These are phyloP conservation scores for Epicoccum nigrum DNA, from an alignment of 2,329 filamentous ascomycete genomes.

Conservation along the genomic window DNA sequence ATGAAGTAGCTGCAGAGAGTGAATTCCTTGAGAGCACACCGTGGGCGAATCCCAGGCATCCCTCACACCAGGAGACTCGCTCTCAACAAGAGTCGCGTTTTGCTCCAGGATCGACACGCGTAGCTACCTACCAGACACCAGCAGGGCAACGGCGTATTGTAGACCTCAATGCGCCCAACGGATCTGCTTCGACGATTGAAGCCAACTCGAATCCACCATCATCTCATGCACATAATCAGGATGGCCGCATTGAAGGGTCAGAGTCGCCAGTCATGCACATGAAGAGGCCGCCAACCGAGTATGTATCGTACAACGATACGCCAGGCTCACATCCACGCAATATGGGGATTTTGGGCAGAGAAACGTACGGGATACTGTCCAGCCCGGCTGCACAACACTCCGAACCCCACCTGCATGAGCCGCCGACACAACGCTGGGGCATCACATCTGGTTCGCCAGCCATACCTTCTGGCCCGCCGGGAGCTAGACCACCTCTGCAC, in stretches of 20 bases:
- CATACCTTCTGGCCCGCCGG: conserved; percentile 25
- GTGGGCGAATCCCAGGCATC: conserved; percentile 83
- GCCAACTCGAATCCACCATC: conserved; percentile 48
- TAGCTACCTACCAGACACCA: conserved; percentile 45
- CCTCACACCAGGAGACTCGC: conserved; percentile 45
- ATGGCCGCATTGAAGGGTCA: conserved; percentile 39
- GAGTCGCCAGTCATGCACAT: conserved; percentile 48
- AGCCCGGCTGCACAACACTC: conserved; percentile 37
- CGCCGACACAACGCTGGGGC: conserved; percentile 33
- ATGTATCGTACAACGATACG: conserved; percentile 33
- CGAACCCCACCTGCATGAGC: conserved; percentile 33
- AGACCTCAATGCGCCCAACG: conserved; percentile 44
- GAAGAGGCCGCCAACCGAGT: conserved; percentile 43
- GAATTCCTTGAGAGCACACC: conserved; percentile 88
- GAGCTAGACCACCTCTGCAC: conserved; percentile 38
- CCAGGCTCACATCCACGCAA: conserved; percentile 36
- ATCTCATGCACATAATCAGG: conserved; percentile 34
- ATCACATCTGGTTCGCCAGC: conserved; percentile 19
- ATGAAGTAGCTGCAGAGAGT: conserved; percentile 72
- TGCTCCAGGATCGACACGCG: conserved; percentile 32
- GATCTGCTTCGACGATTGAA: conserved; percentile 49
- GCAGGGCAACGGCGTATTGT: conserved; percentile 44
- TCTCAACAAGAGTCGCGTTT: conserved; percentile 47
- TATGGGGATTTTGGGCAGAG: conserved; percentile 30
- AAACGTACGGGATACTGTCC: conserved; percentile 39